Base-by-base conservation (phyloP, 768 basidiomycete genomes). In the Pleurotus tuoliensis region DNA sequence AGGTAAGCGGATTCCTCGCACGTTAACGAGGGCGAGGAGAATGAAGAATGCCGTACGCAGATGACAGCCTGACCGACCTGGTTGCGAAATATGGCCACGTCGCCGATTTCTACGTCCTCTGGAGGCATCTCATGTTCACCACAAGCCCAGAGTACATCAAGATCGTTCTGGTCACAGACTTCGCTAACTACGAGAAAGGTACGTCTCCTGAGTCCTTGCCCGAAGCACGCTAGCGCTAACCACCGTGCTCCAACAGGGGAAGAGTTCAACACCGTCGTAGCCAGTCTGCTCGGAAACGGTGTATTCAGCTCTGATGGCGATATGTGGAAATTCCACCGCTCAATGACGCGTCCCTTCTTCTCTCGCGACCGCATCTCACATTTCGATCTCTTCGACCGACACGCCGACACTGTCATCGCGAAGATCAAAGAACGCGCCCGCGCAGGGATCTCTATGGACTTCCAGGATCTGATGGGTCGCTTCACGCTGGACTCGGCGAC, bases 301-400 rank as follows among this genome's bases (percentile, higher is more conserved):
- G 76, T 84, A 5, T 84, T 85, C 66, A 83, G 81, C 58, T 75
- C 79, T 2, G 79, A 82, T 62, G 79, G 80, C 75, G 76, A 77
- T 2, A 72, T 73, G 62, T 81, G 80, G 80, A 80, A 77, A 54
- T 79, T 81, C 60, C 81, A 82, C 59, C 77, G 81, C 13, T 64
- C 73, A 0, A 76, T 82, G 66, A 77, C 77, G 0, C 77, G 81
- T 1, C 81, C 81, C 0, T 81, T 80, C 68, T 82, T 82, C 64
- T 66, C 56, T 39, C 67, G 64, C 40, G 74, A 76, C 20, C 65
- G 73, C 16, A 71, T 73, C 22, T 64, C 63, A 20, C 68, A 77
- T 63, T 76, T 77, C 56, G 70, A 75, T 3, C 69, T 70, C 37
- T 80, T 77, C 56, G 73, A 70, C 44, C 65, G 61, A 4, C 74